Base-by-base conservation (phyloP, 495 filamentous ascomycete species). In the Lentithecium fluviatile region DNA sequence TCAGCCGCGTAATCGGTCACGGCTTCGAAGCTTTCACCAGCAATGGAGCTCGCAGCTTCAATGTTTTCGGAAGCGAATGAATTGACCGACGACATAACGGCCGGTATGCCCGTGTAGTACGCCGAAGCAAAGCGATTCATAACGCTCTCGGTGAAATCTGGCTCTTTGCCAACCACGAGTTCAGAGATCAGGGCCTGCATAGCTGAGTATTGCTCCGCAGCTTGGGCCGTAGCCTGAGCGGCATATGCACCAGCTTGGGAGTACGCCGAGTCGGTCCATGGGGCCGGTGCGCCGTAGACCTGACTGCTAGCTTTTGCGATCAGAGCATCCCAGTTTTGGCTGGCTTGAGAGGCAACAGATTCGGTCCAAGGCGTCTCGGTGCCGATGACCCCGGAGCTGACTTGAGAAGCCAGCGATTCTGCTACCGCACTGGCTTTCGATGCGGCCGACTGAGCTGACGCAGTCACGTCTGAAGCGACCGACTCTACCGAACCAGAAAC, bases 61-160 rank as follows among this genome's bases (percentile, higher is more conserved):
- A 84, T 83, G 21, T 75, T 78, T 43, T 83, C 80, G 52, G 72
- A 77, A 17, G 79, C 80, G 40, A 78, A 79, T 58, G 78, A 82
- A 5, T 80, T 82, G 6, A 79, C 82, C 23, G 79, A 78, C 0
- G 81, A 78, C 4, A 78, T 71, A 13, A 53, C 66, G 25, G 45
- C 73, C 26, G 78, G 82, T 45, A 85, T 83, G 0, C 79, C 79
- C 0, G 78, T 82, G 62, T 82, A 77, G 67, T 85, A 85, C 2
- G 85, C 88, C 2, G 82, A 83, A 32, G 79, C 80, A 6, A 96
- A 79, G 20, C 86, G 81, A 54, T 76, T 84, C 76, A 91, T 81
- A 0, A 92, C 86, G 56, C 86, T 88, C 63, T 96, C 89, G 0
- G 88, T 90, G 66, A 89, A 96, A 13, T 85, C 81, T 5, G 89